Base-by-base conservation (phyloP, 2,329 filamentous ascomycete species). In the Claviceps quebecensis region DNA sequence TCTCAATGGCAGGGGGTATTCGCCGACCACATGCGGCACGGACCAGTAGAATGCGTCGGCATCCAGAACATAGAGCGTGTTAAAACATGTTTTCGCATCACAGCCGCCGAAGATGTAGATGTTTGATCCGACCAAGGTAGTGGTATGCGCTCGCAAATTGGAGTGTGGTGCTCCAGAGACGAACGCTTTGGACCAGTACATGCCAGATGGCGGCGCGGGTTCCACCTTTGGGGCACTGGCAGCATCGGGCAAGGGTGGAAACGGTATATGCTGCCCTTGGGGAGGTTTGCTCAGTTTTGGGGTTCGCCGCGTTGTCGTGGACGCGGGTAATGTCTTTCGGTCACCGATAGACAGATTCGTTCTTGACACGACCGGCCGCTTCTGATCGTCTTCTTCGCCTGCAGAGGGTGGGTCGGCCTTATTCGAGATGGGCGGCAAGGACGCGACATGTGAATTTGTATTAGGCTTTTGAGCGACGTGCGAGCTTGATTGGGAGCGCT, bases 11-110 rank as follows among this genome's bases (percentile, higher is more conserved):
- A 78, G 72, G 13, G 82, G 82, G 6, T 82, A 71, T 11, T 84
- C 80, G 55, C 82, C 82, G 11, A 76, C 74, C 26, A 84, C 78
- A 56, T 74, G 71, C n/a, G 82, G 82, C 53, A 72, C 69, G 36
- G 78, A 83, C 80, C 82, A 85, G 65, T 83, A 77, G 65, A 84
- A 85, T 34, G 81, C 74, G 65, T 86, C 82, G 47, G 80, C 81
- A 60, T 86, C 82, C 49, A 86, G 69, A 16, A 85, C 79, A 61
- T 84, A 84, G 45, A 86, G 65, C 59, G 82, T 78, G 65, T 83
- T 84, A 67, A 85, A 86, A 66, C 82, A 85, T 6, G 80, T 72
- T 38, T 75, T 72, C 49, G 78, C 72, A 64, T 85, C 81, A 65
- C 82, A 85, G 11, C 82, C 82, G 26, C 82, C 82, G 61, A 86